Percentiles rank a stretch among this genome's conserved stretches.
Evolutionary conservation across 495 filamentous ascomycete genomes (phyloP).

Genomic region (Xylaria cubensis): DNA sequence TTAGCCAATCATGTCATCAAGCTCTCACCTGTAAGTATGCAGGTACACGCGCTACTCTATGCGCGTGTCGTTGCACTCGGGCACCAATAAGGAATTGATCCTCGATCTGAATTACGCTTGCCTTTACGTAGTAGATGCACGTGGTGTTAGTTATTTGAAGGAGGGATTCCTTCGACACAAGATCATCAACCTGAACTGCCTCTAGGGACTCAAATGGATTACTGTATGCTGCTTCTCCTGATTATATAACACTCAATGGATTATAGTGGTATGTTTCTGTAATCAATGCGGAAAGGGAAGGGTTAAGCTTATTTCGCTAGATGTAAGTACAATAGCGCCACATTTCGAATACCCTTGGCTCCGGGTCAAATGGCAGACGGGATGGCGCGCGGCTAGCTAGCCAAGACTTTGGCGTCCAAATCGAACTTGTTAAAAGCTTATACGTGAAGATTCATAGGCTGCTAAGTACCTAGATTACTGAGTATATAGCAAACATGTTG

Average conservation of each 20-base stretch:
- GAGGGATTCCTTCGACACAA: neutral
- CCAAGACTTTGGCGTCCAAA: neutral
- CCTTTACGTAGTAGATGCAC: neutral
- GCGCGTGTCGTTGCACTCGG: neutral
- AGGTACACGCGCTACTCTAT: constrained; percentile 13
- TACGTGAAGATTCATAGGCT: no score
- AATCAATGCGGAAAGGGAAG: neutral
- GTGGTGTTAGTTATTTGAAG: neutral
- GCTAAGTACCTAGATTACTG: neutral
- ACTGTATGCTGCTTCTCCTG: neutral
- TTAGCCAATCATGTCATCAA: neutral
- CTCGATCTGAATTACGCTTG: constrained; percentile 10
- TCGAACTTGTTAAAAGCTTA: no score
- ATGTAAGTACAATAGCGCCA: neutral
- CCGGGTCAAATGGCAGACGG: neutral
- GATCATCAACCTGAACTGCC: neutral
- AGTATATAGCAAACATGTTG: no score
- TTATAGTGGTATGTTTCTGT: neutral
- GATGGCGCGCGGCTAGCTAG: constrained; percentile 13
- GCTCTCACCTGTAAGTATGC: constrained; percentile 12
- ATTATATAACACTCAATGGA: neutral
- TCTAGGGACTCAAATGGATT: neutral
- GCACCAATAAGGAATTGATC: constrained; percentile 1
- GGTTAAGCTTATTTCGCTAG: neutral
- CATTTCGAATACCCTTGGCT: neutral